Evolutionary conservation across 805 yeast genomes (phyloP).

Genomic region (Peterozyma xylosa): DNA sequence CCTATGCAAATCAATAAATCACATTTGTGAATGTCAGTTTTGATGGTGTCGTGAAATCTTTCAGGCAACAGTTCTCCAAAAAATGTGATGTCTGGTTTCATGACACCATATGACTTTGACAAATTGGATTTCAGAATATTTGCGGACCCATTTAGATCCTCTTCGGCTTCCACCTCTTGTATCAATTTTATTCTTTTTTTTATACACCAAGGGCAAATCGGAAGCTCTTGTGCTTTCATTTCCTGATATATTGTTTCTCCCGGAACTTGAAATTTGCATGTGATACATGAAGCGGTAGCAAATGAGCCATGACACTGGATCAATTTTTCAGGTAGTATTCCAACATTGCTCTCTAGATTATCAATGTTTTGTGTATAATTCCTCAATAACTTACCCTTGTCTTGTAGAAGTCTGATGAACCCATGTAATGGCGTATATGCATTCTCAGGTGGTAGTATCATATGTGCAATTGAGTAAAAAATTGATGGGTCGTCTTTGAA

Average conservation of each 20-base stretch:
- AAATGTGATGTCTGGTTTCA: slow-evolving; percentile 90
- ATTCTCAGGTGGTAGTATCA: slow-evolving; percentile 69
- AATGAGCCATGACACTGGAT: slow-evolving; percentile 94
- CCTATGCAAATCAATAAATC: slow-evolving; percentile 83
- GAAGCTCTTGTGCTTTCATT: slow-evolving; percentile 52
- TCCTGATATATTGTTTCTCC: slow-evolving; percentile 60
- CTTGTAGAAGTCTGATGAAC: slow-evolving; percentile 67
- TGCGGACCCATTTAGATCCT: slow-evolving; percentile 18
- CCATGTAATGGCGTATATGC: slow-evolving; percentile 73
- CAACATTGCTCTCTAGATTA: slow-evolving; percentile 77
- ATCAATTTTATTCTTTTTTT: slow-evolving; percentile 27
- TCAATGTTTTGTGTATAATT: slow-evolving; percentile 92
- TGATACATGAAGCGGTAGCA: slow-evolving; percentile 77
- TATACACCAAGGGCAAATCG: slow-evolving; percentile 66
- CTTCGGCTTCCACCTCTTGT: slow-evolving; percentile 20
- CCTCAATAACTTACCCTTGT: slow-evolving; percentile 67
- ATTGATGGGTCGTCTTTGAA: slow-evolving; percentile 72
- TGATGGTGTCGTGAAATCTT: slow-evolving; percentile 51
- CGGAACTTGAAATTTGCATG: slow-evolving; percentile 59
- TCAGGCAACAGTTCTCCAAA: slow-evolving; percentile 82
- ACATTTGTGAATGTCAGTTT: slow-evolving; percentile 56
- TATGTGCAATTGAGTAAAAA: slow-evolving; percentile 80
- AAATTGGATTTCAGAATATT: slow-evolving; percentile 6
- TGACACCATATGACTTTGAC: slow-evolving; percentile 58
- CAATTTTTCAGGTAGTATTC: slow-evolving; percentile 54